These are phyloP conservation scores for Trametes cingulata DNA, from an alignment of 768 basidiomycete genomes.

Conservation along the genomic window DNA sequence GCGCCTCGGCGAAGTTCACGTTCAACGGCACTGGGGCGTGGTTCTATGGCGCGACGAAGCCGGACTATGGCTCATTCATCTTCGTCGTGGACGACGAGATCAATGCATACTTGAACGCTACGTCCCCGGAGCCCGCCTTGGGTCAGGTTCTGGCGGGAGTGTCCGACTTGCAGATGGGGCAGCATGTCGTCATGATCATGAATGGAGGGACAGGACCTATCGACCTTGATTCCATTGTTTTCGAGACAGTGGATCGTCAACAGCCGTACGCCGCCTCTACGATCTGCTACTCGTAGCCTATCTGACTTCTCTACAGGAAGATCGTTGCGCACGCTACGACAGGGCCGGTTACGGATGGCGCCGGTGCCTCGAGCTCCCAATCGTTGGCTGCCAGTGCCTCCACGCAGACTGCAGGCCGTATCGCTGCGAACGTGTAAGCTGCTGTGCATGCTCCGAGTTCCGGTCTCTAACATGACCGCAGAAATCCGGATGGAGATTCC, in stretches of 20 bases:
- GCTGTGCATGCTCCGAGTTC: not conserved
- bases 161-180: constrained; percentile 44
- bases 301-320: not conserved
- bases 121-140: constrained; percentile 29
- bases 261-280: constrained; percentile 34
- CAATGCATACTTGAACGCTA: constrained; percentile 38
- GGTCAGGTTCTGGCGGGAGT: constrained; percentile 46
- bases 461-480: not conserved
- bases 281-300: not conserved
- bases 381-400: not conserved
- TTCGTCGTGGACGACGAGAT: constrained; percentile 46
- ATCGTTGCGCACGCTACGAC: not conserved
- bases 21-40: constrained; percentile 59
- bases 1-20: constrained; percentile 50
- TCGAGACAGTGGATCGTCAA: constrained; percentile 41
- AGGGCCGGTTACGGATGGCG: not conserved
- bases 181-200: constrained; percentile 50
- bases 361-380: not conserved
- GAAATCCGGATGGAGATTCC: not conserved
- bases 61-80: constrained; percentile 49
- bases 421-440: not conserved
- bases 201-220: constrained; percentile 44
- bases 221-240: constrained; percentile 52
- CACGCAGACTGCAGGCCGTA: not conserved
- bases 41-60: constrained; percentile 48